Evolutionary conservation across 2,329 filamentous ascomycete species (phyloP).

Genomic region (Claviceps sp.): DNA sequence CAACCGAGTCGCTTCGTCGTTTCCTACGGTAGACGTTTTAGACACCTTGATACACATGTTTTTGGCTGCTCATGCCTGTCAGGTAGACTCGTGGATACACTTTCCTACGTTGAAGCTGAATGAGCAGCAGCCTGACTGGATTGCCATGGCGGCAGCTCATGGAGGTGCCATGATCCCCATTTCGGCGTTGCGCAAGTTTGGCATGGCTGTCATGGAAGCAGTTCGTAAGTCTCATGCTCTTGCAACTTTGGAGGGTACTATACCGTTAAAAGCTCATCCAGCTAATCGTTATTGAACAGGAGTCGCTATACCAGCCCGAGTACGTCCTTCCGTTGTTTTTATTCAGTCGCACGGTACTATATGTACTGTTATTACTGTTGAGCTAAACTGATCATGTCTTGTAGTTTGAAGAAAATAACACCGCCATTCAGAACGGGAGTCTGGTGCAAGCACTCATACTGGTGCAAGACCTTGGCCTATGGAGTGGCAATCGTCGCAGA

Average conservation of each 20-base stretch:
- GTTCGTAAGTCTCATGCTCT: slow-evolving; percentile 24
- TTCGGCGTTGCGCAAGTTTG: slow-evolving; percentile 45
- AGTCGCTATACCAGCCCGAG: slow-evolving; percentile 17
- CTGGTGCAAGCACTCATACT: slow-evolving; percentile 36
- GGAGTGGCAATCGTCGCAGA: slow-evolving; percentile 41
- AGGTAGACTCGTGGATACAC: slow-evolving; percentile 48
- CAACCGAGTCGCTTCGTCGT: slow-evolving; percentile 43
- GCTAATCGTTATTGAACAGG: slow-evolving; percentile 10
- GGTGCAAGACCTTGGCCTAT: slow-evolving; percentile 36
- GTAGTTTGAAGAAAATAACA: slow-evolving; percentile 37
- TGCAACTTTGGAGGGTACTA: not conserved
- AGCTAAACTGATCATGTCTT: not conserved
- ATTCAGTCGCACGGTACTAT: not conserved
- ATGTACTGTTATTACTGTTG: too few relatives aligned
- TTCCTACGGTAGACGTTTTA: slow-evolving; percentile 46
- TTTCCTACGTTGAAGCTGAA: slow-evolving; percentile 44
- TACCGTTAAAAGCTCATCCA: not conserved
- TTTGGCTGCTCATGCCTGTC: slow-evolving; percentile 40
- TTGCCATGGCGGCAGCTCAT: slow-evolving; percentile 45
- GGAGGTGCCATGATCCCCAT: slow-evolving; percentile 47
- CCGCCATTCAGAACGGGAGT: slow-evolving; percentile 30
- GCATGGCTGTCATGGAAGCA: slow-evolving; percentile 40
- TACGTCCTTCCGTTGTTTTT: slow-evolving; percentile 8
- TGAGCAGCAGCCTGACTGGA: slow-evolving; percentile 41
- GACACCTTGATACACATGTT: slow-evolving; percentile 50